Evolutionary conservation across 169 alveolate species (phyloP), one percentile per base, ranked within the genome.

Genomic region (Eimeria acervulina): DNA sequence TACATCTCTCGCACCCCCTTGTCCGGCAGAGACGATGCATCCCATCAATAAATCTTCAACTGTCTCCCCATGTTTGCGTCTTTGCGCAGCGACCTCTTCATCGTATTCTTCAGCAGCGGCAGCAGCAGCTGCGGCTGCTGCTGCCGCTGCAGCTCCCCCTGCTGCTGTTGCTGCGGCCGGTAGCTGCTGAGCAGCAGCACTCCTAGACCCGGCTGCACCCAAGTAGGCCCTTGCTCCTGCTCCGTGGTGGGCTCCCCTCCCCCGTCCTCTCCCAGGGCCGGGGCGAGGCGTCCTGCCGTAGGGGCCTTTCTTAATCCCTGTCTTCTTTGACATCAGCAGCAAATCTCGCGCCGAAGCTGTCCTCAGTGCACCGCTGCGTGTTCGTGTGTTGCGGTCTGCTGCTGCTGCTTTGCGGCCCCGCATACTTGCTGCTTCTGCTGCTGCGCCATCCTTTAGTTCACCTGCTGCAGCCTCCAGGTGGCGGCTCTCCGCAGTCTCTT

Each of bases 311-410:
- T 51, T 80, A 13, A 80, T 31, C 44, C 66, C 76, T 38, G 92
- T n/a, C 42, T 84, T 84, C 70, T 47, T 40, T 5, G 92, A 36
- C 78, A 84, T 52, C 72, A 80, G 70, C 52, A 84, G 92, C 92
- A 84, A 40, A 12, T 84, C 92, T 15, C 92, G 44, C 38, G 92
- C 92, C 28, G 92, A 84, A 23, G 78, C 92, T 21, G 63, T 84
- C 78, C 92, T 51, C 52, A 84, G 13, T 12, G 92, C 92, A 3
- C 92, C 92, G 61, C 59, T 84, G 59, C 92, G 92, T 19, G 92
- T 84, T 66, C 92, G 61, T 66, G 92, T 84, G 76, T 52, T 84
- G 92, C 92, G 92, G 55, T 84, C 92, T 55, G 80, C 92, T 52
- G 92, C 92, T 55, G 78, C 78, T 52, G 78, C 92, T 21, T 55